A percentile compares a stretch with the other conserved stretches of the same genome.
Evolutionary conservation across 441 rosid genomes (phyloP).

Genomic region (Erysimum pusillum): DNA sequence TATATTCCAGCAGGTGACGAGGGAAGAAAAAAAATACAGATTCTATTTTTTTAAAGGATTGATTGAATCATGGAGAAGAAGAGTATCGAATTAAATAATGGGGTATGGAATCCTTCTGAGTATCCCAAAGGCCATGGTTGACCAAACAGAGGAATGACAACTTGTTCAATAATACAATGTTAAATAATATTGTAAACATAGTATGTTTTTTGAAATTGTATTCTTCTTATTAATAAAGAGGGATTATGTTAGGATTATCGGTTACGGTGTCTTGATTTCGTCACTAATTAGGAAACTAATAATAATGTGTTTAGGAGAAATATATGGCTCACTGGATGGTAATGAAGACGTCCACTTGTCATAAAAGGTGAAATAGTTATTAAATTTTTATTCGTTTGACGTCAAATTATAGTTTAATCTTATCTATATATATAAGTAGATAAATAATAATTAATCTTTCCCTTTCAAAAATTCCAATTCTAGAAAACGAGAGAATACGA

Average conservation of each 20-base stretch:
- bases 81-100: slow-evolving; percentile 42
- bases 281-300: slow-evolving; percentile 35
- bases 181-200: slow-evolving; percentile 32
- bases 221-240: slow-evolving; percentile 16
- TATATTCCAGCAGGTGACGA: slow-evolving; percentile 37
- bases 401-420: slow-evolving; percentile 18
- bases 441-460: not conserved
- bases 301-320: slow-evolving; percentile 30
- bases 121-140: slow-evolving; percentile 57
- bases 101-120: slow-evolving; percentile 52
- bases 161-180: slow-evolving; percentile 51
- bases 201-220: slow-evolving; percentile 13
- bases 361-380: slow-evolving; percentile 16
- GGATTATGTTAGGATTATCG: slow-evolving; percentile 42
- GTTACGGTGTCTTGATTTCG: slow-evolving; percentile 39
- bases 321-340: slow-evolving; percentile 28
- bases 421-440: no score
- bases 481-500: not conserved
- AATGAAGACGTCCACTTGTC: slow-evolving; percentile 41
- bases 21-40: slow-evolving; percentile 21
- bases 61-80: slow-evolving; percentile 44
- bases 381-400: slow-evolving; percentile 6
- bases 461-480: not conserved
- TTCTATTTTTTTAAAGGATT: slow-evolving; percentile 21
- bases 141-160: slow-evolving; percentile 50